Conservation (phyloP, 129 eudicot genomes). For the Kitagawia praeruptora region DNA sequence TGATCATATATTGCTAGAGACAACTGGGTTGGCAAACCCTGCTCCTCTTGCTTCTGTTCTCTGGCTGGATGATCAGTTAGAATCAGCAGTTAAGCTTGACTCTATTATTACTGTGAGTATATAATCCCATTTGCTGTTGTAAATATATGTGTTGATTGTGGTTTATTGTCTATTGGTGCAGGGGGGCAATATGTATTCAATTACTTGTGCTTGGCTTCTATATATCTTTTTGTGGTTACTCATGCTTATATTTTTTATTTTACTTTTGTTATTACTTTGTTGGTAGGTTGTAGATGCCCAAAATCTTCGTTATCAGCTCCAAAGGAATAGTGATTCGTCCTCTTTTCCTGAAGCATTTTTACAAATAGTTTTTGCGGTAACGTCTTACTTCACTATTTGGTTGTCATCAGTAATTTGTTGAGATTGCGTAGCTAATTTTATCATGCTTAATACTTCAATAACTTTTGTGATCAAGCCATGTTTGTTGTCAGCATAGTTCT, state of each 20-base stretch:
- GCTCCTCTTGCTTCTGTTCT: slow-evolving; percentile 97
- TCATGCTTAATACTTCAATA: neutral
- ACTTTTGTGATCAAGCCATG: neutral
- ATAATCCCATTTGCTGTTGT: neutral
- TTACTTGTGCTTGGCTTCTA: slow-evolving; percentile 3
- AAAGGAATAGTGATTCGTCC: slow-evolving; percentile 60
- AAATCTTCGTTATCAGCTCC: slow-evolving; percentile 81
- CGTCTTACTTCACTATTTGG: neutral
- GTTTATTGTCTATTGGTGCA: neutral
- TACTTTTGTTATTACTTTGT: neutral
- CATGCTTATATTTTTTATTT: neutral
- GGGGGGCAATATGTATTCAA: neutral
- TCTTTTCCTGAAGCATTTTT: slow-evolving; percentile 86
- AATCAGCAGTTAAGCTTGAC: slow-evolving; percentile 79
- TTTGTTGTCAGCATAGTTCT: neutral
- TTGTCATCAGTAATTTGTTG: neutral
- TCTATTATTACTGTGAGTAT: slow-evolving; percentile 76
- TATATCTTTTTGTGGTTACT: neutral
- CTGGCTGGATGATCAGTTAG: slow-evolving; percentile 96
- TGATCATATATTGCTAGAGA: slow-evolving; percentile 95
- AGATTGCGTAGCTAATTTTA: neutral
- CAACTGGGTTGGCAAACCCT: slow-evolving; percentile 98
- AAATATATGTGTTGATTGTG: neutral
- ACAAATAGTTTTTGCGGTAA: slow-evolving; percentile 89
- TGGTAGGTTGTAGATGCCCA: slow-evolving; percentile 92